Evolutionary conservation across 805 yeast species (phyloP), one percentile per base, ranked within the genome.

Genomic region (Metschnikowia colocasiae): DNA sequence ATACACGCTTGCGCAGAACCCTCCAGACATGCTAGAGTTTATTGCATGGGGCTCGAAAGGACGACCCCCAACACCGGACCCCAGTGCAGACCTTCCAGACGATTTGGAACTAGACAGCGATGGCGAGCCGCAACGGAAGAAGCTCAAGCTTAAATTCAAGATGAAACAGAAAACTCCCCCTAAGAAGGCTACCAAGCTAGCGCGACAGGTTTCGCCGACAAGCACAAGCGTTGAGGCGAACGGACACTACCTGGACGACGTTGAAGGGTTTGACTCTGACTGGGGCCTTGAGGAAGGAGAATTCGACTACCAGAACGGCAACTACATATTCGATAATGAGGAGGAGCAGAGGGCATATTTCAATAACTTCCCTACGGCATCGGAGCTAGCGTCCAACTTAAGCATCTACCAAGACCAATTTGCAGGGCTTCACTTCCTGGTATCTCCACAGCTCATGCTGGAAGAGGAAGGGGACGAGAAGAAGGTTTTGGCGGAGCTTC

Each of bases 1-100:
- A 1, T 82, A 79, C 58, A 65, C 72, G 49, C 70, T 80, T 56
- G 82, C 88, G 1, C 58, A 68, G 23, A 59, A 65, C 35, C 76
- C 77, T 3, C 74, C 74, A 2, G 74, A 65, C 29, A 70, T 72
- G 75, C 65, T 61, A 9, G 47, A 62, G 15, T 72, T 72, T 57
- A 73, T 67, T 19, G 53, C 51, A 49, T 72, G 69, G 59, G 76
- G 77, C 5, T 68, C 74, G 20, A 58, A 51, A 37, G 74, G 71
- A 0, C 76, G 78, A 30, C 79, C 83, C 2, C 64, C 65, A 15
- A 22, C 22, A 5, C 47, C 46, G 2, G 60, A 54, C 13, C 27
- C 49, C 8, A 59, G 71, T 15, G 79, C 76, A 52, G 70, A 56
- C 58, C 4, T 8, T 9, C 61, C 77, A 71, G 70, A 67, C 4